These are phyloP conservation scores for Pseudocercospora pini-densiflorae DNA, from an alignment of 2,329 filamentous ascomycete species.

Conservation along the genomic window DNA sequence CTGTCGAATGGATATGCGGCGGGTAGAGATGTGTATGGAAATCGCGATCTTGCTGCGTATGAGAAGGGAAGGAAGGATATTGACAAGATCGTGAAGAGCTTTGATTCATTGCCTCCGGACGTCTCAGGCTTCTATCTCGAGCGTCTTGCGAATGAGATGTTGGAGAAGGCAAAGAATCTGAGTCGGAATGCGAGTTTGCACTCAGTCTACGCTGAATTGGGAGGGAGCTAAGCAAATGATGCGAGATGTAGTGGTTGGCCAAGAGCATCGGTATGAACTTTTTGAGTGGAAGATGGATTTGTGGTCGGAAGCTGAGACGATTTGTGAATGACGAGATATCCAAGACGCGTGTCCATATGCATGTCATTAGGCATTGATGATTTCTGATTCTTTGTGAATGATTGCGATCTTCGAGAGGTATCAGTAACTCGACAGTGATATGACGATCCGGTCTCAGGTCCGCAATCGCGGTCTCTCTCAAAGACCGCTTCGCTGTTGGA, in stretches of 20 bases:
- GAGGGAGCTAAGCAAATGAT: background rate
- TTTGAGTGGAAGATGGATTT: background rate
- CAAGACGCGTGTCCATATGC: background rate
- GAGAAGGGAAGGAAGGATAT: conserved; percentile 79
- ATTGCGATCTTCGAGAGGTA: background rate
- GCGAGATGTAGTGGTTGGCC: too few species aligned
- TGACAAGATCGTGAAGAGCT: conserved; percentile 66
- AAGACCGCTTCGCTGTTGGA: background rate
- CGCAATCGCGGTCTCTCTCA: background rate
- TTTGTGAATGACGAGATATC: background rate
- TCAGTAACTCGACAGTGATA: background rate
- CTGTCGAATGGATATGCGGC: conserved; percentile 64
- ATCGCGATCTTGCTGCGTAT: conserved; percentile 81
- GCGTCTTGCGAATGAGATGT: conserved; percentile 71
- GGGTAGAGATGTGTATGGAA: conserved; percentile 85
- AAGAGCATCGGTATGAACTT: too few species aligned
- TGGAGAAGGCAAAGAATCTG: conserved; percentile 34
- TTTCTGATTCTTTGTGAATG: background rate
- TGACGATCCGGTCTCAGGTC: background rate
- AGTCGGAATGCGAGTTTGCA: conserved; percentile 19
- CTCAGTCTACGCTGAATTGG: conserved; percentile 25
- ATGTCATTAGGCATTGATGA: background rate
- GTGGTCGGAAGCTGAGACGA: background rate
- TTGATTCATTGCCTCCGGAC: conserved; percentile 67
- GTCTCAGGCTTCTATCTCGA: conserved; percentile 76